Evolutionary conservation across 768 basidiomycete genomes (phyloP).

Genomic region (Postia placenta): DNA sequence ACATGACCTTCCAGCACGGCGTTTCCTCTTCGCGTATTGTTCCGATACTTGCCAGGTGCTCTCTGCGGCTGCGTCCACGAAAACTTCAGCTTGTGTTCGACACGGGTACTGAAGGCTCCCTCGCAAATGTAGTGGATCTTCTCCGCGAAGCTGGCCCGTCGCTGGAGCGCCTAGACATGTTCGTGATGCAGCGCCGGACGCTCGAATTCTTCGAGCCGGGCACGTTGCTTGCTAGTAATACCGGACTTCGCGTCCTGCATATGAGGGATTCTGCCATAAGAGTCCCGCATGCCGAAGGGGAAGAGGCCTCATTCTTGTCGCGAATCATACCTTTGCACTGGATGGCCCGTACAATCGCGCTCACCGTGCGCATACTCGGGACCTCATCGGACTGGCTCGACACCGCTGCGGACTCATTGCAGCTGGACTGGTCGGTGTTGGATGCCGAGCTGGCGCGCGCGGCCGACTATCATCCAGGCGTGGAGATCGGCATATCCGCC

Average conservation of each 20-base stretch:
- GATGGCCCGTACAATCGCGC: not conserved
- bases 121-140: not conserved
- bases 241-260: not conserved
- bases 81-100: not conserved
- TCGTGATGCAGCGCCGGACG: not conserved
- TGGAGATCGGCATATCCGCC: not conserved
- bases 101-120: not conserved
- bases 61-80: not conserved
- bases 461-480: not conserved
- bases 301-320: not conserved
- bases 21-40: not conserved
- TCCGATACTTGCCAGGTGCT: not conserved
- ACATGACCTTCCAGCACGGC: too few species aligned
- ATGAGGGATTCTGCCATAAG: not conserved
- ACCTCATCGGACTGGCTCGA: not conserved
- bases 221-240: not conserved
- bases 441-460: not conserved
- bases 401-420: not conserved
- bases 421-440: not conserved
- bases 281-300: too few species aligned
- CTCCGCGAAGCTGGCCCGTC: not conserved
- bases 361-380: not conserved
- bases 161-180: not conserved
- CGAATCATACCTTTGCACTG: not conserved
- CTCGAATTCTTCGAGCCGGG: not conserved